These are phyloP conservation scores for Aspergillus persii DNA, from an alignment of 2,329 filamentous ascomycete genomes.

Conservation along the genomic window DNA sequence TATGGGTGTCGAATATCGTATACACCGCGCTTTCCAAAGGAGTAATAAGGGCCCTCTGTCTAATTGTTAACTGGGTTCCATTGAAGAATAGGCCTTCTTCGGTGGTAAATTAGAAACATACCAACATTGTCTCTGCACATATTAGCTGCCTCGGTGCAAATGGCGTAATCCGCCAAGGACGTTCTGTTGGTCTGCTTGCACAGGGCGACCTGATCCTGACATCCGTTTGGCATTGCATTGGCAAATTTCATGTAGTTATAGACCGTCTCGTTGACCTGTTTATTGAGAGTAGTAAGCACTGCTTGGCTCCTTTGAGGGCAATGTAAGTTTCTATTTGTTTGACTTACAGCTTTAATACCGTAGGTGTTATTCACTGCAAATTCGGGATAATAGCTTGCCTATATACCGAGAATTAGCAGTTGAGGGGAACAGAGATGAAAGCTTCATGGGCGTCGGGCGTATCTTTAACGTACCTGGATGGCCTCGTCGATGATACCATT, in stretches of 20 bases:
- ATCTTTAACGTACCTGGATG: slow-evolving; percentile 39
- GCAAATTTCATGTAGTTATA: slow-evolving; percentile 60
- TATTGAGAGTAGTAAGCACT: neutral
- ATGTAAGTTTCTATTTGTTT: neutral
- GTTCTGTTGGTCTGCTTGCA: slow-evolving; percentile 61
- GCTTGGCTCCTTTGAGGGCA: neutral
- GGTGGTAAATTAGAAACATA: slow-evolving; percentile 16
- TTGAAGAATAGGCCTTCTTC: neutral
- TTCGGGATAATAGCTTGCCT: slow-evolving; percentile 48
- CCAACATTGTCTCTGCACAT: slow-evolving; percentile 58
- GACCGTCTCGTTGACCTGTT: slow-evolving; percentile 54
- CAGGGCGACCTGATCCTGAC: slow-evolving; percentile 63
- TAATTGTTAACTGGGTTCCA: neutral
- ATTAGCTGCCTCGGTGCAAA: slow-evolving; percentile 55
- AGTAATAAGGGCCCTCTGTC: slow-evolving; percentile 54
- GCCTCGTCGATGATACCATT: slow-evolving; percentile 57
- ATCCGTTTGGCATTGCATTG: slow-evolving; percentile 60
- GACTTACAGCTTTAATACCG: slow-evolving; percentile 45
- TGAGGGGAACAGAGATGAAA: neutral
- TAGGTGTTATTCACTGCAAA: slow-evolving; percentile 58
- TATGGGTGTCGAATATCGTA: slow-evolving; percentile 61
- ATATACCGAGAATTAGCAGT: neutral
- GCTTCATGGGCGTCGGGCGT: neutral
- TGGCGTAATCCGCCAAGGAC: slow-evolving; percentile 50
- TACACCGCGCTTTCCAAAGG: slow-evolving; percentile 52